phyloP scores from a whole-genome alignment of 2,329 filamentous ascomycete genomes.

The Ascocoryne sarcoides region DNA sequence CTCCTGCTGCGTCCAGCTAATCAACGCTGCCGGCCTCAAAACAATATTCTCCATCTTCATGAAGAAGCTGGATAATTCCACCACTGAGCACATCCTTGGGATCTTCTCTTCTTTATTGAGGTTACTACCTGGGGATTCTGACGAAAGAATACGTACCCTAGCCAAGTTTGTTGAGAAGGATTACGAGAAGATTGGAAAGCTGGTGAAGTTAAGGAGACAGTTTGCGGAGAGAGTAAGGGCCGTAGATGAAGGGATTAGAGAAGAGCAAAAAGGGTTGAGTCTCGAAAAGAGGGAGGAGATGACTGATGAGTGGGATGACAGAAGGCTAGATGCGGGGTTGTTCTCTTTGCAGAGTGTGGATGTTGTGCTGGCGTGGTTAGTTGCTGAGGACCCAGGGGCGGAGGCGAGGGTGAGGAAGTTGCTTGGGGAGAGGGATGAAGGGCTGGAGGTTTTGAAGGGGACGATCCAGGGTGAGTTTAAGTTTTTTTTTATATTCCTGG shows the following conservation, averaged over 20 bases:
- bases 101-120: constrained; percentile 80
- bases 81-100: constrained; percentile 71
- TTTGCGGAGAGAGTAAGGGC: constrained; percentile 55
- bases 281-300: constrained; percentile 52
- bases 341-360: constrained; percentile 79
- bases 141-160: constrained; percentile 70
- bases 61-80: constrained; percentile 63
- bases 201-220: constrained; percentile 62
- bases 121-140: constrained; percentile 66
- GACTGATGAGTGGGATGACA: constrained; percentile 64
- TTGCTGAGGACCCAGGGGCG: constrained; percentile 79
- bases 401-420: constrained; percentile 52
- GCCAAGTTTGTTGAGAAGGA: constrained; percentile 96
- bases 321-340: constrained; percentile 73
- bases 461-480: constrained; percentile 53
- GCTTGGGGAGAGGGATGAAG: constrained; percentile 60
- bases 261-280: constrained; percentile 44
- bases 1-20: constrained; percentile 63
- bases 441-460: constrained; percentile 49
- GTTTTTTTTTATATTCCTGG: neutral
- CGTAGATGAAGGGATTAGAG: constrained; percentile 54
- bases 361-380: constrained; percentile 78
- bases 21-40: constrained; percentile 80
- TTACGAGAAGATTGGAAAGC: constrained; percentile 71
- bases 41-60: constrained; percentile 79